A percentile compares a stretch with the other conserved stretches of the same genome.
Evolutionary conservation across 2,329 filamentous ascomycete species (phyloP).

Genomic region (Microcyclospora tardicrescens): DNA sequence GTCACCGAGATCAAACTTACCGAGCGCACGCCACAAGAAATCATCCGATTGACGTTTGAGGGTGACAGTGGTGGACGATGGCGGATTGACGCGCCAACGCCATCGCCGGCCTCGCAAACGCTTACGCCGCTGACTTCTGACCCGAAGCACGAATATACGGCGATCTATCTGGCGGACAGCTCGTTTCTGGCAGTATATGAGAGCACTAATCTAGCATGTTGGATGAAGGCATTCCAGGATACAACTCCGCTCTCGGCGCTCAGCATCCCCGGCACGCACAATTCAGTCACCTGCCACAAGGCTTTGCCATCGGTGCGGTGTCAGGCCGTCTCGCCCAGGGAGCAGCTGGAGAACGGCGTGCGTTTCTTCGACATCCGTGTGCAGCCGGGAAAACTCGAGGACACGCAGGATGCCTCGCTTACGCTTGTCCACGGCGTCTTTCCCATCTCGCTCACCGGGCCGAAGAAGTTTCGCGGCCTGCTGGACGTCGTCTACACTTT

Average conservation of each 20-base stretch:
- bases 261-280: constrained; percentile 91
- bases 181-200: constrained; percentile 50
- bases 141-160: constrained; percentile 28
- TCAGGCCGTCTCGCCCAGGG: constrained; percentile 63
- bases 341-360: constrained; percentile 79
- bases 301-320: constrained; percentile 88
- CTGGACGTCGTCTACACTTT: constrained; percentile 57
- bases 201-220: constrained; percentile 53
- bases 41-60: constrained; percentile 63
- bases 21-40: constrained; percentile 45
- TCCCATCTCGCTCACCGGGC: constrained; percentile 70
- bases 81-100: constrained; percentile 57
- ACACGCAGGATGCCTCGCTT: constrained; percentile 46
- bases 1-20: constrained; percentile 49
- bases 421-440: constrained; percentile 83
- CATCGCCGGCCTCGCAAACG: constrained; percentile 25
- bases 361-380: constrained; percentile 91
- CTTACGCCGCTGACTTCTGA: constrained; percentile 28
- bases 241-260: constrained; percentile 63
- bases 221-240: constrained; percentile 70
- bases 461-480: constrained; percentile 64
- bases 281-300: constrained; percentile 71
- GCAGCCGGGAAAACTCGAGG: constrained; percentile 46
- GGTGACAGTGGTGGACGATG: constrained; percentile 48
- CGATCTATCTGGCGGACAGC: constrained; percentile 27